phyloP scores from a whole-genome alignment of 176 grass and related monocot genomes.

The Panicum miliaceum region DNA sequence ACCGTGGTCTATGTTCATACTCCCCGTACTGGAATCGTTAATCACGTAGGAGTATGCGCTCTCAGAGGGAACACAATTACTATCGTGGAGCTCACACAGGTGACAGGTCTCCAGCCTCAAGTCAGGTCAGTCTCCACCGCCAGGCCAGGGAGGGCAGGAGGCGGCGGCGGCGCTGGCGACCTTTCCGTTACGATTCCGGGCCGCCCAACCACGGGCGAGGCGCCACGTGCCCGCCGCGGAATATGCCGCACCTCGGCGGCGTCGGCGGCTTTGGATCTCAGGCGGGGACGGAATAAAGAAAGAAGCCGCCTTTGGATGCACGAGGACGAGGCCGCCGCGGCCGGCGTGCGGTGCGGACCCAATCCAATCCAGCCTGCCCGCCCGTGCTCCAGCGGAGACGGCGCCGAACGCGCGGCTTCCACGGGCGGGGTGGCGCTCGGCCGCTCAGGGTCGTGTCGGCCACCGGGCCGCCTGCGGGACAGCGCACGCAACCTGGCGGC shows the following conservation, averaged over 20 bases:
- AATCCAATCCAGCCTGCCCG: background rate
- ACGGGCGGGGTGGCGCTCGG: background rate
- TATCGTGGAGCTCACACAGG: background rate
- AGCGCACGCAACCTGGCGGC: conserved; percentile 17
- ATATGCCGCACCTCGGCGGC: background rate
- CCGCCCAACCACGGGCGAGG: conserved; percentile 15
- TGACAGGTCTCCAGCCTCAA: background rate
- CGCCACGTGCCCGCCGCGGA: background rate
- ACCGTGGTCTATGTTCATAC: background rate
- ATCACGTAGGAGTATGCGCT: background rate
- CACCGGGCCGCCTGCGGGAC: background rate
- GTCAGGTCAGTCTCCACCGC: background rate
- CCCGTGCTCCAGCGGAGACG: background rate
- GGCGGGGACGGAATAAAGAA: conserved; percentile 28
- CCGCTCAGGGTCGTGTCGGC: conserved; percentile 5
- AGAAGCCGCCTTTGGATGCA: background rate
- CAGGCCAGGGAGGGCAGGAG: background rate
- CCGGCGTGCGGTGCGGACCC: background rate
- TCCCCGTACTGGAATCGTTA: background rate
- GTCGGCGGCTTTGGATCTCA: conserved; percentile 44
- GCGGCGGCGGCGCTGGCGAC: background rate
- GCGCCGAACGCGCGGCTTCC: conserved; percentile 35
- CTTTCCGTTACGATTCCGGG: background rate
- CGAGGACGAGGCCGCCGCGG: background rate
- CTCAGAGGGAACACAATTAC: background rate